These are phyloP conservation scores for Cyanophora paradoxa DNA, from an alignment of 78 protist species.

Conservation along the genomic window DNA sequence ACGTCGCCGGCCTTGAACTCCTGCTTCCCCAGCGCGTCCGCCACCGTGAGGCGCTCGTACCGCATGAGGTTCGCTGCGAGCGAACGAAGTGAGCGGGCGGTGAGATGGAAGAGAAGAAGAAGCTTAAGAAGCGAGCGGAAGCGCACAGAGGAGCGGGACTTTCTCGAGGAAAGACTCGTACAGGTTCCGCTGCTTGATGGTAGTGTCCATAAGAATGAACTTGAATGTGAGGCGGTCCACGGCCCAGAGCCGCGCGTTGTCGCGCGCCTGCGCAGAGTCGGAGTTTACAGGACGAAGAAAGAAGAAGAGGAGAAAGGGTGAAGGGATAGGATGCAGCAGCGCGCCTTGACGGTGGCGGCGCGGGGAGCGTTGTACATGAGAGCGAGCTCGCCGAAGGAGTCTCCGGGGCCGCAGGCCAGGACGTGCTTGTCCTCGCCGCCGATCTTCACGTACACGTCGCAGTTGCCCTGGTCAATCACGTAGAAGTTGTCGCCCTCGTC, in stretches of 20 bases:
- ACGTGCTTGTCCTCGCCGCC: background rate
- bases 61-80: background rate
- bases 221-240: conserved; percentile 25
- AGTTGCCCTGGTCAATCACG: conserved; percentile 18
- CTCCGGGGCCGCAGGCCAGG: background rate
- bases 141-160: background rate
- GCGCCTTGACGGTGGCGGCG: conserved; percentile 41
- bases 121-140: no score
- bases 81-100: background rate
- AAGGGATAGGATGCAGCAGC: no score
- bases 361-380: conserved; percentile 63
- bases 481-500: conserved; percentile 35
- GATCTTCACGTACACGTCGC: background rate
- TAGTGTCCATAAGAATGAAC: conserved; percentile 10
- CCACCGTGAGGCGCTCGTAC: conserved; percentile 14
- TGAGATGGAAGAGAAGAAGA: background rate
- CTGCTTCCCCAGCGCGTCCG: conserved; percentile 25
- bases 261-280: background rate
- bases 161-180: conserved; percentile 22
- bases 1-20: background rate
- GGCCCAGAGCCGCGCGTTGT: conserved; percentile 30
- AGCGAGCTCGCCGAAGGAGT: conserved; percentile 61
- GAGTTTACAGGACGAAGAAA: no score
- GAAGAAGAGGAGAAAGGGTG: no score
- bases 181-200: background rate